Evolutionary conservation across 768 basidiomycete species (phyloP).

Genomic region (Boletus barrowsii): DNA sequence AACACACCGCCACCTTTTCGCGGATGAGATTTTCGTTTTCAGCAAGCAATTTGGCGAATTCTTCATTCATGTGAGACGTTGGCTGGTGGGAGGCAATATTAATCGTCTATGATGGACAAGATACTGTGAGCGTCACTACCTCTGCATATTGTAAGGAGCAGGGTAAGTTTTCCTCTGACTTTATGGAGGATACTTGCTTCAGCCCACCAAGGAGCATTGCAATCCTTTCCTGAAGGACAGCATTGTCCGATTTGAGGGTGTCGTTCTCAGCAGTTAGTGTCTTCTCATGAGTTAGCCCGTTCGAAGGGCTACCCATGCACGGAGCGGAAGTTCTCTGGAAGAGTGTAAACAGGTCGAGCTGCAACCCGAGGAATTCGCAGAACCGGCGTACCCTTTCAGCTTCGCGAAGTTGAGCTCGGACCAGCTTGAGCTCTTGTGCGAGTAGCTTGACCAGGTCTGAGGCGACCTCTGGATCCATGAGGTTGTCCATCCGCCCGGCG

Average conservation of each 20-base stretch:
- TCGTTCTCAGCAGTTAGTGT: constrained; percentile 16
- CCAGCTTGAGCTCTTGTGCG: constrained; percentile 23
- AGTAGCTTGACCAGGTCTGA: constrained; percentile 25
- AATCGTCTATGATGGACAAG: neutral
- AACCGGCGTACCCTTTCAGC: constrained; percentile 14
- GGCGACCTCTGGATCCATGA: constrained; percentile 26
- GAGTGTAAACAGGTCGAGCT: neutral
- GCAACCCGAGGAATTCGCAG: neutral
- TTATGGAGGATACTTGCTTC: constrained; percentile 9
- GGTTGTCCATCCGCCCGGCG: constrained; percentile 17
- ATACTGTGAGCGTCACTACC: neutral
- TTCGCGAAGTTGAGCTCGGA: constrained; percentile 22
- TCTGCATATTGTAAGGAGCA: constrained; percentile 3
- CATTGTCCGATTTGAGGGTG: constrained; percentile 19
- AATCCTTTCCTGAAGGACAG: constrained; percentile 13
- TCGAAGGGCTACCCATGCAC: neutral
- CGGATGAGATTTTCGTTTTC: constrained; percentile 14
- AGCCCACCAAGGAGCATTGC: constrained; percentile 12
- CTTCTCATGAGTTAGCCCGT: constrained; percentile 1
- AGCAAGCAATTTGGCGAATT: constrained; percentile 15
- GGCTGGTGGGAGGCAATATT: constrained; percentile 6
- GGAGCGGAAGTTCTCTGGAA: constrained; percentile 11
- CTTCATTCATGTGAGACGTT: constrained; percentile 1
- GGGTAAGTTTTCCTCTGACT: constrained; percentile 13
- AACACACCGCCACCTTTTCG: constrained; percentile 9